Base-by-base conservation (phyloP, 176 grass and related monocot genomes). In the Calamus simplicifolius region DNA sequence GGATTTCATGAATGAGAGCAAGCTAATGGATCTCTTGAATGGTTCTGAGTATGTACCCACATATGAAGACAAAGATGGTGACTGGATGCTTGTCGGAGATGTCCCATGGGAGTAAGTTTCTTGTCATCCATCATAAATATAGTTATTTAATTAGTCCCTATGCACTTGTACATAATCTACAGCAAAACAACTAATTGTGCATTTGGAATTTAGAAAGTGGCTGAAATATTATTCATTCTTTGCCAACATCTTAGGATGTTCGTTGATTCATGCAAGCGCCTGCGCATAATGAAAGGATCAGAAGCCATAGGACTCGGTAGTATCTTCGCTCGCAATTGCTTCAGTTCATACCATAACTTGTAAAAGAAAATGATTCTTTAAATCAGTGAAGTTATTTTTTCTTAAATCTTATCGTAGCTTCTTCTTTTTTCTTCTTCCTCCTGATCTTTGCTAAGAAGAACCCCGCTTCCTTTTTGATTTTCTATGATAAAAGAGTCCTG, bases 1-100 rank as follows among this genome's bases (percentile, higher is more conserved):
- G 63, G 48, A 30, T 26, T 71, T 58, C 54, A 83, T 81, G 76
- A 88, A 83, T 57, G 85, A 89, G 69, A 89, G 73, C 69, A 89
- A 83, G 80, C 51, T 89, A 64, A 75, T 77, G 65, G 85, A 83
- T 38, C 73, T 80, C 4, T 72, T 83, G 5, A 3, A 19, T 62
- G 66, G 4, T 16, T 59, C 61, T 53, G 76, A 79, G 71, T 79
- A 72, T 55, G 69, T 73, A 25, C 53, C 71, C 12, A 79, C 76
- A 10, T 79, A 50, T 55, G 8, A 79, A 67, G 76, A 79, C 55
- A 79, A 79, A 51, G 76, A 79, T 58, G 38, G 69, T 4, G 23
- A 70, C 62, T 64, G 61, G 61, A 23, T n/a, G 76, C 76, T 79
- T 49, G 76, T 73, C 19, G 76, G 76, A 19, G 76, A 79, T 67